Evolutionary conservation across 1,139 yeast genomes (phyloP), one percentile per base, ranked within the genome.

Genomic region (Taphrina wiesneri): DNA sequence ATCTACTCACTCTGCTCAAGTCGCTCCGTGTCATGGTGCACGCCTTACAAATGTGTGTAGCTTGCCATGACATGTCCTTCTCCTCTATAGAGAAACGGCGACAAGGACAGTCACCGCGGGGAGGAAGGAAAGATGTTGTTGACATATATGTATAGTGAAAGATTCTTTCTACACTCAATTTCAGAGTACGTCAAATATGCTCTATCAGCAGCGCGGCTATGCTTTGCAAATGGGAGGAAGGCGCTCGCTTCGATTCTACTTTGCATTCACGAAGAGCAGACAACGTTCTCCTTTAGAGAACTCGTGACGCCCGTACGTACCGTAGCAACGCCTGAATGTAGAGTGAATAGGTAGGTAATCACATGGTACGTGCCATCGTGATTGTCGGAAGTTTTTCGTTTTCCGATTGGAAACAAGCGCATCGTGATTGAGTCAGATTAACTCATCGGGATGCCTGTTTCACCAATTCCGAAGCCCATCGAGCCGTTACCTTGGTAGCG

Each of bases 401-500:
- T n/a, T n/a, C n/a, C n/a, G n/a, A n/a, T n/a, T n/a, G n/a, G n/a
- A n/a, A n/a, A n/a, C n/a, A n/a, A n/a, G n/a, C n/a, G n/a, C n/a
- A n/a, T n/a, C n/a, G n/a, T n/a, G n/a, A n/a, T n/a, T n/a, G n/a
- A n/a, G n/a, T n/a, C n/a, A n/a, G 4, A 9, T 3, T 13, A 6
- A 4, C 43, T 45, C 28, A 45, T 3, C 49, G 49, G n/a, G 49
- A 45, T 7, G 65, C 65, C 13, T 21, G 62, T 23, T 54, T 63
- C 28, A 68, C 67, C 45, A 63, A 67, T 63, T 68, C 69, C 21
- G 63, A 32, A n/a, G 69, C 69, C 69, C 69, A 68, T 32, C 70
- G 70, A 32, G 69, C 70, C 39, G 60, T 39, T 43, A 68, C 69
- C 56, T 68, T 68, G 25, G 69, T 68, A 11, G 64, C 46, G 32